These are phyloP conservation scores for Scedosporium minutisporum DNA, from an alignment of 2,329 filamentous ascomycete genomes.

Conservation along the genomic window DNA sequence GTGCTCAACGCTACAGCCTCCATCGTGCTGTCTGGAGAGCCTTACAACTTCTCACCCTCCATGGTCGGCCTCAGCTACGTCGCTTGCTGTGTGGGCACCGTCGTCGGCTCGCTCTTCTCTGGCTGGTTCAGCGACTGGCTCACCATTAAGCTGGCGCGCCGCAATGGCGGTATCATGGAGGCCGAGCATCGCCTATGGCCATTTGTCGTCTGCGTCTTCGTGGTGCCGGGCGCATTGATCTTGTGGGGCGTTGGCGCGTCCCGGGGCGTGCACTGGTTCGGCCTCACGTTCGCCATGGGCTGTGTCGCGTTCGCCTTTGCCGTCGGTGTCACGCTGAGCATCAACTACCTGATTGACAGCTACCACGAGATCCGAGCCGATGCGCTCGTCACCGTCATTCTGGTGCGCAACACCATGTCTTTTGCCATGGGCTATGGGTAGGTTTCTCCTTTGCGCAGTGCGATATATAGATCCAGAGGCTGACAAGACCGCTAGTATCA, in stretches of 20 bases:
- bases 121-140: conserved; percentile 22
- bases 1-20: conserved; percentile 23
- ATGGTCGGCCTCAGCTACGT: conserved; percentile 21
- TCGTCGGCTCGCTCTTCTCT: conserved; percentile 16
- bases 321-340: conserved; percentile 18
- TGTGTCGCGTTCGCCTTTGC: conserved; percentile 20
- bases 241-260: conserved; percentile 37
- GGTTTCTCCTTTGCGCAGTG: background rate
- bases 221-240: conserved; percentile 32
- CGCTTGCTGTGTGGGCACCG: conserved; percentile 11
- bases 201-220: conserved; percentile 21
- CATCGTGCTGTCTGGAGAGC: conserved; percentile 19
- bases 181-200: conserved; percentile 25
- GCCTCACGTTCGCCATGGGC: conserved; percentile 22
- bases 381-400: conserved; percentile 20
- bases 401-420: conserved; percentile 18
- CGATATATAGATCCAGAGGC: background rate
- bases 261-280: conserved; percentile 22
- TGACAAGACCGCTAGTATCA: conserved; percentile 24
- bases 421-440: conserved; percentile 14
- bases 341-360: conserved; percentile 24
- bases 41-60: conserved; percentile 23
- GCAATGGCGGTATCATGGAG: conserved; percentile 23
- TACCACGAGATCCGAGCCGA: conserved; percentile 24
- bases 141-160: conserved; percentile 20